These are phyloP conservation scores for Vigna unguiculata DNA, from an alignment of 306 rosid species.

Conservation along the genomic window DNA sequence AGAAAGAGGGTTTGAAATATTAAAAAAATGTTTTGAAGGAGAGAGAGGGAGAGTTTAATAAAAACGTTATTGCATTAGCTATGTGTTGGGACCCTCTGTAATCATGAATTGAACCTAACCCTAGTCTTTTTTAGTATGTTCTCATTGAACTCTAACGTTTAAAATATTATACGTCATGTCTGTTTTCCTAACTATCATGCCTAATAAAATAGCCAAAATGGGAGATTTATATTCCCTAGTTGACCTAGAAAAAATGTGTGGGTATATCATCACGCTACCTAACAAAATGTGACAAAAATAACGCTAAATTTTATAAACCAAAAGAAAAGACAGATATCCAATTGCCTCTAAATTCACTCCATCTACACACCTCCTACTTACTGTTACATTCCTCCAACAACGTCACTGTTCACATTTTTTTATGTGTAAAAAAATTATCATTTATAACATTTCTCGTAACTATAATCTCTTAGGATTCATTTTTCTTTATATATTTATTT, in stretches of 20 bases:
- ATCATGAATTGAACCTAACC: constrained; percentile 59
- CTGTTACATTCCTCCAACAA: not conserved
- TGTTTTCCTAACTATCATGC: not conserved
- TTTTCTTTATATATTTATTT: no score
- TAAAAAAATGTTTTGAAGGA: no score
- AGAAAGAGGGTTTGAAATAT: no score
- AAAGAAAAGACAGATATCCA: constrained; percentile 34
- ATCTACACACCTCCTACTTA: constrained; percentile 24
- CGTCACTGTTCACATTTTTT: not conserved
- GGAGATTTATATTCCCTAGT: constrained; percentile 26
- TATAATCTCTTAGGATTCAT: no score
- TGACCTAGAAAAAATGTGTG: constrained; percentile 38
- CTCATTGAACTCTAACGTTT: constrained; percentile 22
- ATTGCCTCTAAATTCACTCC: constrained; percentile 19
- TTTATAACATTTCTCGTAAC: no score
- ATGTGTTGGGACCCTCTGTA: constrained; percentile 50
- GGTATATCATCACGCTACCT: constrained; percentile 20
- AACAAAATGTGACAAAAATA: constrained; percentile 30
- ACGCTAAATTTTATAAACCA: not conserved
- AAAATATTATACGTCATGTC: constrained; percentile 35
- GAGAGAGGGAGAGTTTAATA: not conserved
- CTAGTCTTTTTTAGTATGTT: constrained; percentile 11
- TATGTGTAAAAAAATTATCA: no score
- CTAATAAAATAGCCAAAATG: constrained; percentile 30
- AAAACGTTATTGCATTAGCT: constrained; percentile 38